A percentile compares a stretch with the other conserved stretches of the same genome.
These are phyloP conservation scores for Oryza nivara DNA, from an alignment of 176 grass and related monocot species.

Conservation along the genomic window DNA sequence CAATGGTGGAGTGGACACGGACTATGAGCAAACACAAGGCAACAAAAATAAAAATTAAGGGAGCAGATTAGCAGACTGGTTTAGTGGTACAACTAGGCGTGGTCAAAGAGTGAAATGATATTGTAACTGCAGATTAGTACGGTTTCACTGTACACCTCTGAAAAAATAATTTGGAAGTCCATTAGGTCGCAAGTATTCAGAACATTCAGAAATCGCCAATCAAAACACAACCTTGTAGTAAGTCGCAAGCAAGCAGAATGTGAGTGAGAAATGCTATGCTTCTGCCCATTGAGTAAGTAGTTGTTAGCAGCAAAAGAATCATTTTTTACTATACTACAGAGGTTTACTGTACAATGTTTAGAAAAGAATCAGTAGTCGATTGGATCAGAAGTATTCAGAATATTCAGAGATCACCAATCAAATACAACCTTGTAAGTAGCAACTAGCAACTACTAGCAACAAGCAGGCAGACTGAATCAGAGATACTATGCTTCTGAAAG, in stretches of 20 bases:
- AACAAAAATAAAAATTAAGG: conserved; percentile 24
- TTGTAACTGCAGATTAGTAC: background rate
- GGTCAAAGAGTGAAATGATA: conserved; percentile 39
- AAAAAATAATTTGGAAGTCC: background rate
- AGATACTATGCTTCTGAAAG: too few species aligned
- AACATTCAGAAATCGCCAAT: background rate
- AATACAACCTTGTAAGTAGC: too few species aligned
- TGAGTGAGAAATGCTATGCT: background rate
- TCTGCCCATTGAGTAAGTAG: background rate
- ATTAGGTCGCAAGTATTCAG: background rate
- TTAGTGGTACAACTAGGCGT: background rate
- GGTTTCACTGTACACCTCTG: background rate
- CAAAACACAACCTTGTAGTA: background rate
- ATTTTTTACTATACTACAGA: background rate
- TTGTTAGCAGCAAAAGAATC: background rate
- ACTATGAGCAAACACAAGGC: conserved; percentile 42
- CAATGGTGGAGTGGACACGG: conserved; percentile 50
- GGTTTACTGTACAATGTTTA: background rate
- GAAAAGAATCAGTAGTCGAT: too few species aligned
- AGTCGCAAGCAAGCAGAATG: background rate
- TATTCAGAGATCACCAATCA: too few species aligned
- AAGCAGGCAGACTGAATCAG: too few species aligned
- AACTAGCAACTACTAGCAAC: too few species aligned
- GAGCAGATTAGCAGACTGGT: background rate
- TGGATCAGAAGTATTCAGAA: too few species aligned